Conservation (phyloP, 208 protist species). For the Trypanosoma mega region DNA sequence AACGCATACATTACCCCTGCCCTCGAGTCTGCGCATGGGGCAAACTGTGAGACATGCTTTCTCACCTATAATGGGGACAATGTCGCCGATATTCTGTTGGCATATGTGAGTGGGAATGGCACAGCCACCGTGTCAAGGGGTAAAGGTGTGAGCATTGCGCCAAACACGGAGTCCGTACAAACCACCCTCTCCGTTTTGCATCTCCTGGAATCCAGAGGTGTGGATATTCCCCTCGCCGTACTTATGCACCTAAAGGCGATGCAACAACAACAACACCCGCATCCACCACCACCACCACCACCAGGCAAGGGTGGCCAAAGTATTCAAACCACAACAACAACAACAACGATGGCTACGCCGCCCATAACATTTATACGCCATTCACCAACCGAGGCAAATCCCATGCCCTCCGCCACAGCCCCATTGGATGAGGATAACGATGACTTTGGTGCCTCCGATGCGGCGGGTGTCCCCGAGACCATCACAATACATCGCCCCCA, state of each 20-base stretch:
- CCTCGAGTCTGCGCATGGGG: constrained; percentile 40
- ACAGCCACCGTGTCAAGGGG: constrained; percentile 44
- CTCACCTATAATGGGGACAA: constrained; percentile 58
- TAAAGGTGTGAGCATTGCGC: constrained; percentile 44
- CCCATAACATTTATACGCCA: too few relatives aligned
- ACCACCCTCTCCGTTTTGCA: constrained; percentile 48
- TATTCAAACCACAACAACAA: too few relatives aligned
- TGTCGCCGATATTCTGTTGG: constrained; percentile 64
- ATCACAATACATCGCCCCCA: too few relatives aligned
- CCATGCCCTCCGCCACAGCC: too few relatives aligned
- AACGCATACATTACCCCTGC: constrained; percentile 69
- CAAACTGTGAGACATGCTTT: constrained; percentile 54
- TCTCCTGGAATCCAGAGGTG: constrained; percentile 37
- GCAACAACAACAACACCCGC: constrained; percentile 40
- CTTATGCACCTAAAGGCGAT: constrained; percentile 52
- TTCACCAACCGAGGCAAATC: too few relatives aligned
- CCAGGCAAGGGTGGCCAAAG: too few relatives aligned
- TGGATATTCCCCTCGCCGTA: constrained; percentile 48
- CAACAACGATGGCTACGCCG: too few relatives aligned
- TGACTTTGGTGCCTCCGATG: too few relatives aligned
- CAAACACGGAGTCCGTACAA: constrained; percentile 29
- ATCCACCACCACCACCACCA: too few relatives aligned
- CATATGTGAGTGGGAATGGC: constrained; percentile 36
- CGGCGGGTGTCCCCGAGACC: too few relatives aligned
- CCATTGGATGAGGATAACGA: too few relatives aligned